Evolutionary conservation across 2,329 filamentous ascomycete genomes (phyloP), one percentile per base, ranked within the genome.

Genomic region (Penicillium sp.): DNA sequence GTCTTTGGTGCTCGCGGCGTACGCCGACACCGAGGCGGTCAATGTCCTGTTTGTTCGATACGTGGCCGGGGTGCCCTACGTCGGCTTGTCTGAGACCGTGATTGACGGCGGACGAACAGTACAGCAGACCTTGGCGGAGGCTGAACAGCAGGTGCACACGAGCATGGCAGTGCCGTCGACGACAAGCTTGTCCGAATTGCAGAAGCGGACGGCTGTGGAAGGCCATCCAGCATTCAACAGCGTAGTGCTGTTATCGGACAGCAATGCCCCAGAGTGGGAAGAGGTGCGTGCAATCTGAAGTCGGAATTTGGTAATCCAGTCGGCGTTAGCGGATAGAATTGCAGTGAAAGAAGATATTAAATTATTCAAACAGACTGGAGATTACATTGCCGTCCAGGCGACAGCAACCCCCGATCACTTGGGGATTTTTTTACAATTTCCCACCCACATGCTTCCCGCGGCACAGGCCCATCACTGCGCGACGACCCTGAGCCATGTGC

Each of bases 381-480:
- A 48, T 32, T 48, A 48, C 32, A 48, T 48, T 27, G 32, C 46
- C 34, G 6, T 48, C 32, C 46, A 48, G n/a, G 31, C 46, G 25
- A 48, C 34, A 39, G 46, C 21, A 23, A 38, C 46, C 31, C 31
- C 23, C 27, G 46, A 48, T 38, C 46, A 38, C 21, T 16, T 48
- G 8, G n/a, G 12, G 15, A 48, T 48, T n/a, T 13, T 25, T 27
- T 16, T 48, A 27, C 46, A 39, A 48, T 34, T 37, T 37, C 46
- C 46, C 31, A 32, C 23, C 21, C 46, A 48, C 23, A n/a, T 48
- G 34, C 46, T 48, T 48, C 46, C 46, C 46, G 32, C 32, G 9
- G 31, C 18, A 21, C 46, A 48, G 46, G 46, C 46, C 34, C 46
- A 48, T 34, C 32, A 48, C 46, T 48, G 46, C 46, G 46, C 46